phyloP scores from a whole-genome alignment of 768 basidiomycete genomes.

The Xerocomus spinulosus region DNA sequence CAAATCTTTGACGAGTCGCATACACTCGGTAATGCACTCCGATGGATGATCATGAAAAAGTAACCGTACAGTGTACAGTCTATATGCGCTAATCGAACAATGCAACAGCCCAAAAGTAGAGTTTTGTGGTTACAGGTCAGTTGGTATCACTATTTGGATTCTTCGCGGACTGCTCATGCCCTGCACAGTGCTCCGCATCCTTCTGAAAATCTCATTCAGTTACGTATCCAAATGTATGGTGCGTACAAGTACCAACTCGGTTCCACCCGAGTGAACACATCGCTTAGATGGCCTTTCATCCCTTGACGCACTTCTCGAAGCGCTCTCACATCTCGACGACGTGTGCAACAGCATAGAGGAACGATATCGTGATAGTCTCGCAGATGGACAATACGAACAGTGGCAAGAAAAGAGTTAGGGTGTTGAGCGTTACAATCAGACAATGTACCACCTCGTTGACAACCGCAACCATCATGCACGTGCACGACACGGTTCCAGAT shows the following conservation, averaged over 20 bases:
- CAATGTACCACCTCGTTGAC: background rate
- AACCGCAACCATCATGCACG: background rate
- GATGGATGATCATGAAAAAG: constrained; percentile 99
- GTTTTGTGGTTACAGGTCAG: constrained; percentile 95
- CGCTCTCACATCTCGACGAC: constrained; percentile 72
- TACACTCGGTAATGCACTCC: constrained; percentile 88
- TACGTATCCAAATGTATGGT: constrained; percentile 99
- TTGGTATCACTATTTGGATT: background rate
- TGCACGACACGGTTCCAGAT: background rate
- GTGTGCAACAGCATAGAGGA: constrained; percentile 70
- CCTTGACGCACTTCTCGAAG: constrained; percentile 69
- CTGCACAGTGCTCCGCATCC: constrained; percentile 69
- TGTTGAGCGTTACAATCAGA: background rate
- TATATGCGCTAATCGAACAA: background rate
- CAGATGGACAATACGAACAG: constrained; percentile 49
- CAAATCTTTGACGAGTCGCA: constrained; percentile 92
- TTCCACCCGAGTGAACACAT: background rate
- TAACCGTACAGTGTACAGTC: constrained; percentile 34
- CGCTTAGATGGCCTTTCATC: constrained; percentile 79
- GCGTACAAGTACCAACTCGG: constrained; percentile 33
- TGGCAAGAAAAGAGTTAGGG: constrained; percentile 65
- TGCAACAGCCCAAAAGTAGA: constrained; percentile 87
- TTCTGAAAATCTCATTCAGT: constrained; percentile 91
- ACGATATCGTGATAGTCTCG: constrained; percentile 58
- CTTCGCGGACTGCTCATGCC: background rate